These are phyloP conservation scores for Isochrysis galbana DNA, from an alignment of 78 protist genomes.

Conservation along the genomic window DNA sequence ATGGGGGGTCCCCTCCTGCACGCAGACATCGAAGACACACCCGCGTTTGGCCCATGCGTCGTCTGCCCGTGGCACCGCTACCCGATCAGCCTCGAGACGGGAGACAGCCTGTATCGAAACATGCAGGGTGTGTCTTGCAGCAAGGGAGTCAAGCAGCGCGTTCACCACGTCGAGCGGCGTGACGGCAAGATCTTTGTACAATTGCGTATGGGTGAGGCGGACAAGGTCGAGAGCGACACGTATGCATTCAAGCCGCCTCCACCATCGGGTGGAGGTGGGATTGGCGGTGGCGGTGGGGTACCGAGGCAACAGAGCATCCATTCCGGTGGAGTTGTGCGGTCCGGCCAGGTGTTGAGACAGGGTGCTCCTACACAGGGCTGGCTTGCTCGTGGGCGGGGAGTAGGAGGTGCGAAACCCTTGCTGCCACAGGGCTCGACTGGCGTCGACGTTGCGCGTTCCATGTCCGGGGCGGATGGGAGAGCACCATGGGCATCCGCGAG, in stretches of 20 bases:
- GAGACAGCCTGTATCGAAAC: not conserved
- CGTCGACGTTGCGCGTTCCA: not conserved
- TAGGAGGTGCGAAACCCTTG: no score
- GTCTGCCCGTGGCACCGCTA: constrained; percentile 46
- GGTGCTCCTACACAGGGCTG: no score
- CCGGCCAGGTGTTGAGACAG: not conserved
- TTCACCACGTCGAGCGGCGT: not conserved
- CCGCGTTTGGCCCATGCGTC: not conserved
- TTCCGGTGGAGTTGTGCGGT: not conserved
- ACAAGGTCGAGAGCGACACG: not conserved
- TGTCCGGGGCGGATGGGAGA: not conserved
- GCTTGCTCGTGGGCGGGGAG: no score
- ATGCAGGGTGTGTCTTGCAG: not conserved
- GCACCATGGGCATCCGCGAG: not conserved
- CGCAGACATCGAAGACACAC: constrained; percentile 22
- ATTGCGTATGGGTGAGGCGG: not conserved
- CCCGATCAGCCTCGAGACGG: constrained; percentile 3
- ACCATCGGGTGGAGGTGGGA: not conserved
- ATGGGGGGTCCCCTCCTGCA: constrained; percentile 37
- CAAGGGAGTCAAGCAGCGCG: constrained; percentile 10
- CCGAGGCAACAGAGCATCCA: not conserved
- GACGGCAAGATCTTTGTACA: not conserved
- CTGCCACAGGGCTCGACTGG: no score
- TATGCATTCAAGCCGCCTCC: constrained; percentile 32
- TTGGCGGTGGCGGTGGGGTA: not conserved